A percentile compares a stretch with the other conserved stretches of the same genome.
Evolutionary conservation across 768 basidiomycete genomes (phyloP).

Genomic region (Nidularia sp.): DNA sequence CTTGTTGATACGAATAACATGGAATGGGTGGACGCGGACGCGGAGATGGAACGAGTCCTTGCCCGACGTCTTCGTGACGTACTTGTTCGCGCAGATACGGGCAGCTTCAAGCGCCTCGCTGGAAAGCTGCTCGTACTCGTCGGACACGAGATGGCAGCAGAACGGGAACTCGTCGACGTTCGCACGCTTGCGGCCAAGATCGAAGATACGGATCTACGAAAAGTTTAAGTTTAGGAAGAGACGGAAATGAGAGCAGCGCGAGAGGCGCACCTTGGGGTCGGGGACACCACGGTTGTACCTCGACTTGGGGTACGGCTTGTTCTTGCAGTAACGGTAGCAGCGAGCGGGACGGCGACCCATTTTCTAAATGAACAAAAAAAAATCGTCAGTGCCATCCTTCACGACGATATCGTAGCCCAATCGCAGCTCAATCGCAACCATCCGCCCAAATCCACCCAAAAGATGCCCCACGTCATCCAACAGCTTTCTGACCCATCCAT

Average conservation of each 20-base stretch:
- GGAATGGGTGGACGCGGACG: constrained; percentile 97
- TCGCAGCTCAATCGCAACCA: too few species aligned
- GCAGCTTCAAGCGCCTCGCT: constrained; percentile 96
- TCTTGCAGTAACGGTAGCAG: constrained; percentile 99
- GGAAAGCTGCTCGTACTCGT: constrained; percentile 96
- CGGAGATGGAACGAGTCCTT: constrained; percentile 99
- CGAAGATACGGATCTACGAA: constrained; percentile 79
- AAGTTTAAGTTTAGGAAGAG: background rate
- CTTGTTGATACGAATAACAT: constrained; percentile 99
- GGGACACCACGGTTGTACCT: constrained; percentile 99
- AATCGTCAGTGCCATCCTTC: background rate
- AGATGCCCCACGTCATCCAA: too few species aligned
- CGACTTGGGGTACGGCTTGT: constrained; percentile 96
- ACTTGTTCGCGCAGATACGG: constrained; percentile 99
- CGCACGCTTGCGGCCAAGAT: constrained; percentile 93
- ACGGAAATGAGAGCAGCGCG: background rate
- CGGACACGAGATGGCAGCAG: constrained; percentile 94
- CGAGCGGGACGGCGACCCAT: constrained; percentile 99
- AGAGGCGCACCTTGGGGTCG: constrained; percentile 64
- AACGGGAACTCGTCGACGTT: constrained; percentile 98
- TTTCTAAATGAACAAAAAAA: constrained; percentile 13
- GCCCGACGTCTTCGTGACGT: constrained; percentile 95
- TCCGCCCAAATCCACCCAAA: too few species aligned
- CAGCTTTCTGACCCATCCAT: too few species aligned
- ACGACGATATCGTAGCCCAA: too few species aligned